Evolutionary conservation across 108 stramenopile species (phyloP), one percentile per base, ranked within the genome.

Genomic region (Cylindrotheca closterium): DNA sequence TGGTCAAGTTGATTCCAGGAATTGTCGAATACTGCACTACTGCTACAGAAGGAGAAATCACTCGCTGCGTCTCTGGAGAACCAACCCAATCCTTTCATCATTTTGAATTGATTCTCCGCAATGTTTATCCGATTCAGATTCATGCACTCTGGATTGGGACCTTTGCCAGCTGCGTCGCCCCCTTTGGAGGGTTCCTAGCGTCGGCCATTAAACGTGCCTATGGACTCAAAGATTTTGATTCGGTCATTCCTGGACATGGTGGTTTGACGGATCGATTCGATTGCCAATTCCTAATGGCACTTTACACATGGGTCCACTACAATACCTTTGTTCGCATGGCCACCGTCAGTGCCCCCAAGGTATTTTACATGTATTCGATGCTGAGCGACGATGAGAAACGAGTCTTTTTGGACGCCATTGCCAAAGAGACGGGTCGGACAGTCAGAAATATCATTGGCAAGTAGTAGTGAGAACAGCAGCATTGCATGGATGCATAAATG

Each of bases 211-310:
- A 99, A 71, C 83, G 98, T 21, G 96, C 98, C 19, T 96, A 97
- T 65, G 92, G 88, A 12, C 75, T 95, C 58, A 99, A 99, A 70
- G 98, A 99, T 70, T 99, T 99, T 72, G 98, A 91, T 50, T 75
- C 80, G 3, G 63, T 96, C 54, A 96, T 99, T 47, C 98, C 97
- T 2, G 98, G 97, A 26, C 98, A 99, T 70, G 98, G 98, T 2
- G 98, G 98, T 58, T 78, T 97, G 26, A 97, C 92, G 77, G 98
- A 99, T 64, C 86, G 98, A n/a, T 86, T 98, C 81, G 98, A 99
- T 70, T 99, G 98, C 80, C 97, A 99, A 67, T 80, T 99, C 58
- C 65, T 99, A 28, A 96, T 99, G 92, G 95, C 95, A 29, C 81
- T 96, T 30, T 94, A 84, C 51, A 96, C 93, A 15, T 98, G 95